A percentile compares a stretch with the other conserved stretches of the same genome.
These are phyloP conservation scores for Mangifera indica DNA, from an alignment of 345 rosid species.

Conservation along the genomic window DNA sequence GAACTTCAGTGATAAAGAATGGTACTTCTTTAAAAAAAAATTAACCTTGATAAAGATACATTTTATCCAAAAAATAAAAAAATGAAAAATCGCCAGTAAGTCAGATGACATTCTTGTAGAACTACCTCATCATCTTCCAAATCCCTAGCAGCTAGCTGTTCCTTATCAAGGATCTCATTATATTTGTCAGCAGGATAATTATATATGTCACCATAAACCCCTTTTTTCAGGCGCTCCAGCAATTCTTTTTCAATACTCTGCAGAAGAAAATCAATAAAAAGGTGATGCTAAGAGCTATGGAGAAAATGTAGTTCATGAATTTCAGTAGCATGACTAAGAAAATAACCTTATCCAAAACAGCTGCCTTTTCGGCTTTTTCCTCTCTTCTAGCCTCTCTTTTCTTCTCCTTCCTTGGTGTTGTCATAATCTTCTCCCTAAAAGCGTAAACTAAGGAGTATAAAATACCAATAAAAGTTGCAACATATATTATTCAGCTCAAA, in stretches of 20 bases:
- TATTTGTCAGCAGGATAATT: conserved; percentile 52
- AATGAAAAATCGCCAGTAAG: background rate
- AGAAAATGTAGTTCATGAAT: background rate
- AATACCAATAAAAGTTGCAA: background rate
- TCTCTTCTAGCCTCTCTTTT: conserved; percentile 80
- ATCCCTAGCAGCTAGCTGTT: conserved; percentile 27
- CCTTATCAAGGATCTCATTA: conserved; percentile 52
- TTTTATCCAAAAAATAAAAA: background rate
- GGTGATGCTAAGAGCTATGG: conserved; percentile 11
- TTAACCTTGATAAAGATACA: background rate
- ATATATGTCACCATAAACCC: conserved; percentile 68
- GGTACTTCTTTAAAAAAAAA: background rate
- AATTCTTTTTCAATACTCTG: conserved; percentile 88
- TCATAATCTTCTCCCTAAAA: conserved; percentile 64
- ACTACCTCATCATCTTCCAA: conserved; percentile 60
- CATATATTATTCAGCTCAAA: background rate
- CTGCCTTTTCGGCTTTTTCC: conserved; percentile 85
- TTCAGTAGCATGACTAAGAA: background rate
- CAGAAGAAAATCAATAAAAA: conserved; percentile 14
- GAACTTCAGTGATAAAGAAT: background rate
- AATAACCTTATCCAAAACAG: conserved; percentile 72
- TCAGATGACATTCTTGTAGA: background rate
- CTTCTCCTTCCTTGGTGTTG: conserved; percentile 62
- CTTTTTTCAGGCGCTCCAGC: conserved; percentile 68
- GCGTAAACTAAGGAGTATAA: conserved; percentile 7